A percentile compares a stretch with the other conserved stretches of the same genome.
Conservation (phyloP, 192 early-diverging fungal species). For the Entomortierella parvispora region DNA sequence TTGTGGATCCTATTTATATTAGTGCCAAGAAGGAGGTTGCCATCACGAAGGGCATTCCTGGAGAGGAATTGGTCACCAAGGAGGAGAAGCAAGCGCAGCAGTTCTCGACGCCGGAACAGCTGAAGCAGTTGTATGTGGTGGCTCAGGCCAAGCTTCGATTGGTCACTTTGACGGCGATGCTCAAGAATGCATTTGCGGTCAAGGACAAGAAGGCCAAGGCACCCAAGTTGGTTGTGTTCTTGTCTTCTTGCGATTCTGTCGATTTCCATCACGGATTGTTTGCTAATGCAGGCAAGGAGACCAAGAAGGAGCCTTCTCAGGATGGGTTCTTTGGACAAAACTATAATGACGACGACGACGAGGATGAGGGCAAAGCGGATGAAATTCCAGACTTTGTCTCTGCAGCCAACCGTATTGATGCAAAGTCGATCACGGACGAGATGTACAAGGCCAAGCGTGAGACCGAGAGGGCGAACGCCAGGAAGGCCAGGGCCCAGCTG, state of each 20-base stretch:
- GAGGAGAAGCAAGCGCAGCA: constrained; percentile 48
- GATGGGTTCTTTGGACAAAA: constrained; percentile 44
- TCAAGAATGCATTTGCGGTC: constrained; percentile 64
- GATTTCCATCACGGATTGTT: constrained; percentile 95
- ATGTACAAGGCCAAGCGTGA: constrained; percentile 62
- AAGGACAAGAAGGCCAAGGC: constrained; percentile 25
- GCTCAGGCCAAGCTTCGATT: constrained; percentile 93
- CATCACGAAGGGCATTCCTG: constrained; percentile 42
- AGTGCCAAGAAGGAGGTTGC: constrained; percentile 65
- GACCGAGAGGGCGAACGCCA: constrained; percentile 54
- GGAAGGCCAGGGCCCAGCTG: constrained; percentile 44
- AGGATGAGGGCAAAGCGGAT: constrained; percentile 53
- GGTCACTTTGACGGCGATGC: constrained; percentile 81
- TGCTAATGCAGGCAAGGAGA: constrained; percentile 66
- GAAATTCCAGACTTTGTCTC: constrained; percentile 52
- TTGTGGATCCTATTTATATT: constrained; percentile 84
- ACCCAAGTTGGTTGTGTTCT: constrained; percentile 92
- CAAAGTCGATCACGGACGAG: constrained; percentile 41
- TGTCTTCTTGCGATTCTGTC: constrained; percentile 92
- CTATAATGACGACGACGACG: constrained; percentile 57
- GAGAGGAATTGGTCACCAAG: constrained; percentile 44
- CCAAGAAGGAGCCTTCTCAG: constrained; percentile 41
- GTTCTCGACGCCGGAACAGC: constrained; percentile 85
- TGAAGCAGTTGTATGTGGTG: constrained; percentile 87
- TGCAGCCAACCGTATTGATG: constrained; percentile 34